Evolutionary conservation across 2,329 filamentous ascomycete genomes (phyloP).

Genomic region (Aspergillus pseudotamarii): DNA sequence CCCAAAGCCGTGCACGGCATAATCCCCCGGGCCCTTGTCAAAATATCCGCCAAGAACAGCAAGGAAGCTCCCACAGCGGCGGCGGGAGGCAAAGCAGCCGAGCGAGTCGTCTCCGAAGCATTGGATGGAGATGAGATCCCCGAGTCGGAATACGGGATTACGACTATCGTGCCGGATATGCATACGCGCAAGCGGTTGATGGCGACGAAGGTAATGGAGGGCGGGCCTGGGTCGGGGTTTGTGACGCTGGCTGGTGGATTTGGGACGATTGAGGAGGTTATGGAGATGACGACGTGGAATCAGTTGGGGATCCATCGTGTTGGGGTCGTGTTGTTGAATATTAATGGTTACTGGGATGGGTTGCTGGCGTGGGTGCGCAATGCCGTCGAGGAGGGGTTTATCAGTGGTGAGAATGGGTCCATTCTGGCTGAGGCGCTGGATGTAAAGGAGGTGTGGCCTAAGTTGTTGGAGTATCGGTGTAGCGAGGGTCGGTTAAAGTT

Average conservation of each 20-base stretch:
- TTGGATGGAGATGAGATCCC: not conserved
- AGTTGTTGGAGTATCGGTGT: conserved; percentile 73
- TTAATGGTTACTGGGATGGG: conserved; percentile 90
- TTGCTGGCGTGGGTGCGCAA: conserved; percentile 79
- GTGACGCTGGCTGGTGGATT: conserved; percentile 87
- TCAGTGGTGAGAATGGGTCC: conserved; percentile 67
- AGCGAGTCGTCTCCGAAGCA: conserved; percentile 52
- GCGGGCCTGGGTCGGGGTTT: conserved; percentile 83
- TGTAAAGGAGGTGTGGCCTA: conserved; percentile 71
- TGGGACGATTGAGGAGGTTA: conserved; percentile 93
- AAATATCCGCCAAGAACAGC: conserved; percentile 59
- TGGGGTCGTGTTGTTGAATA: conserved; percentile 80
- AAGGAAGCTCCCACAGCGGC: conserved; percentile 4
- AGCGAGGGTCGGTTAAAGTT: conserved; percentile 76
- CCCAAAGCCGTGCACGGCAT: conserved; percentile 85
- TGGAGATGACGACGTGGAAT: conserved; percentile 94
- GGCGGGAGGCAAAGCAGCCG: conserved; percentile 30
- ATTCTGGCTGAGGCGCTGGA: conserved; percentile 79
- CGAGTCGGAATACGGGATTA: conserved; percentile 66
- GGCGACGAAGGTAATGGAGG: conserved; percentile 81
- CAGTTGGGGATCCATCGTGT: conserved; percentile 87
- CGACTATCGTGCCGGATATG: conserved; percentile 92
- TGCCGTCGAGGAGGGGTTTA: conserved; percentile 75
- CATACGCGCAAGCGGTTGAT: conserved; percentile 94
- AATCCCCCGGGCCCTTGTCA: conserved; percentile 82